These are phyloP conservation scores for Nemania sp. DNA, from an alignment of 2,329 filamentous ascomycete genomes.

Conservation along the genomic window DNA sequence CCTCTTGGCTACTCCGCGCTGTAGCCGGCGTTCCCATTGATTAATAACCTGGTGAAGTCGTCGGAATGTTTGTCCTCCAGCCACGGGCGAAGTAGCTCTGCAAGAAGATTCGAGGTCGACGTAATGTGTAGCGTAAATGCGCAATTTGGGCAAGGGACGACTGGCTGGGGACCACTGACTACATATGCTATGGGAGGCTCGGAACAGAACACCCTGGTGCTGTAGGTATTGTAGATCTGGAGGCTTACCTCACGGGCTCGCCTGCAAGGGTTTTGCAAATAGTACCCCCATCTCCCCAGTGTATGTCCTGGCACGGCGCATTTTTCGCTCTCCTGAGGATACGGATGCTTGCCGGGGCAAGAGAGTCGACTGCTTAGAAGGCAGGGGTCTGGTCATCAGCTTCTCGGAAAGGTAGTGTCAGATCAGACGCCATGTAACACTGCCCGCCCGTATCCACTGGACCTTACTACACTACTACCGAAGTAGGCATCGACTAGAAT, in stretches of 20 bases:
- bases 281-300: no score
- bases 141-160: background rate
- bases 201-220: background rate
- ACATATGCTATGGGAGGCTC: conserved; percentile 14
- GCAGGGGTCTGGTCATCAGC: conserved; percentile 16
- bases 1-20: conserved; percentile 18
- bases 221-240: conserved; percentile 1
- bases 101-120: background rate
- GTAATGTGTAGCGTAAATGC: background rate
- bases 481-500: background rate
- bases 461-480: background rate
- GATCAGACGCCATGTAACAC: background rate
- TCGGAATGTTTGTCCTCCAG: conserved; percentile 2
- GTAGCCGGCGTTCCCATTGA: conserved; percentile 21
- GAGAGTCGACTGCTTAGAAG: background rate
- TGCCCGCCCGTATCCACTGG: background rate
- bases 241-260: background rate
- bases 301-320: no score
- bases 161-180: conserved; percentile 11
- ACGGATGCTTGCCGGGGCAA: background rate
- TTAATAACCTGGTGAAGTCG: conserved; percentile 4
- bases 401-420: conserved; percentile 1
- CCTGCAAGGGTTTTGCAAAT: no score
- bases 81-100: background rate
- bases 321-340: background rate